Conservation (phyloP, 2,329 filamentous ascomycete genomes). For the Dactylellina haptotyla region DNA sequence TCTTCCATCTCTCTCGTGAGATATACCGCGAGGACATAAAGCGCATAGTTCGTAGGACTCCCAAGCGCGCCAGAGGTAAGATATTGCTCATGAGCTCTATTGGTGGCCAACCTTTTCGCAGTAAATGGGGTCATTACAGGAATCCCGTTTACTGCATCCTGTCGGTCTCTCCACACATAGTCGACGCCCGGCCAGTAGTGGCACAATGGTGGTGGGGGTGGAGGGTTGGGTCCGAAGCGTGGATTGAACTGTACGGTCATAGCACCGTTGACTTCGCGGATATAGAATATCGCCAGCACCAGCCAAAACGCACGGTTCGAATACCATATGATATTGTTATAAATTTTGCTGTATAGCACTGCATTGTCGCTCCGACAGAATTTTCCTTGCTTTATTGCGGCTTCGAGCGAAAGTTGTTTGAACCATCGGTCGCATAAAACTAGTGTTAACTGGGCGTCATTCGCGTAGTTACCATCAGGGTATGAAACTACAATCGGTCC, state of each 20-base stretch:
- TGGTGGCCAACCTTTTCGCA: slow-evolving; percentile 13
- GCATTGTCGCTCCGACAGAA: background rate
- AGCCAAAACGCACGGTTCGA: slow-evolving; percentile 17
- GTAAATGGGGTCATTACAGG: slow-evolving; percentile 1
- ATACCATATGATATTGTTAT: background rate
- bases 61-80: background rate
- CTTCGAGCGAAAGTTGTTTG: background rate
- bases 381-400: background rate
- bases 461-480: background rate
- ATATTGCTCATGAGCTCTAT: background rate
- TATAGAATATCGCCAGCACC: slow-evolving; percentile 6
- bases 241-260: slow-evolving; percentile 7
- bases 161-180: background rate
- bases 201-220: background rate
- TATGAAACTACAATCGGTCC: background rate
- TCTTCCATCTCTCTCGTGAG: slow-evolving; percentile 9
- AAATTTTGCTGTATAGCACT: background rate
- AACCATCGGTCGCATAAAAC: slow-evolving; percentile 3
- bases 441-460: background rate
- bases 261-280: background rate
- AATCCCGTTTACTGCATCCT: background rate
- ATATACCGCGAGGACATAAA: slow-evolving; percentile 15
- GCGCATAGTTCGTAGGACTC: slow-evolving; percentile 15
- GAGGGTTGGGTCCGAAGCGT: background rate
- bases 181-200: slow-evolving; percentile 11